These are phyloP conservation scores for Reutealis trisperma DNA, from an alignment of 345 rosid genomes.

Conservation along the genomic window DNA sequence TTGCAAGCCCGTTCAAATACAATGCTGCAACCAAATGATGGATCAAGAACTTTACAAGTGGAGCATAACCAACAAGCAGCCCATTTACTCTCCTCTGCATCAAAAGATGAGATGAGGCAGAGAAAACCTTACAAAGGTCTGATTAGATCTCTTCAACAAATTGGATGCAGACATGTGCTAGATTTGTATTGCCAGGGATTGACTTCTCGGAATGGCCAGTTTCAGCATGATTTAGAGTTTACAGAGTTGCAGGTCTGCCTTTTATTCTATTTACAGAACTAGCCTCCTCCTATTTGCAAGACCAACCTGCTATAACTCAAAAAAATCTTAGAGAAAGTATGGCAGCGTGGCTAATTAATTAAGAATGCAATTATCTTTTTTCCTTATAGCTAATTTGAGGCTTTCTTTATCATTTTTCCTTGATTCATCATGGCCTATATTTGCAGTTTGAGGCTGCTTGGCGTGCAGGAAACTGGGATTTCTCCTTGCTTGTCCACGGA, in stretches of 20 bases:
- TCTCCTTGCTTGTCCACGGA: slow-evolving; percentile 58
- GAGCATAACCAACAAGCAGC: slow-evolving; percentile 34
- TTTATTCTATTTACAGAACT: not conserved
- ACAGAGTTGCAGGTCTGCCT: slow-evolving; percentile 78
- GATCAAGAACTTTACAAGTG: slow-evolving; percentile 37
- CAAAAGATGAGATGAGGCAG: slow-evolving; percentile 46
- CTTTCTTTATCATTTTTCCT: slow-evolving; percentile 1
- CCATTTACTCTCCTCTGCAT: slow-evolving; percentile 35
- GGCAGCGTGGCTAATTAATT: not conserved
- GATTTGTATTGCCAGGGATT: slow-evolving; percentile 88
- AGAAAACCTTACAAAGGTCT: slow-evolving; percentile 85
- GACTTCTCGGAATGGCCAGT: slow-evolving; percentile 64
- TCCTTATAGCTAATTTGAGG: not conserved
- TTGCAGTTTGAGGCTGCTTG: slow-evolving; percentile 97
- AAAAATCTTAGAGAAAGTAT: not conserved
- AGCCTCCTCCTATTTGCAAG: not conserved
- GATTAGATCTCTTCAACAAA: slow-evolving; percentile 87
- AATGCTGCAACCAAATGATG: slow-evolving; percentile 35
- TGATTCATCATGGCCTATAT: slow-evolving; percentile 9
- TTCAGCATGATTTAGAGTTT: slow-evolving; percentile 76
- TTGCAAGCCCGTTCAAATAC: slow-evolving; percentile 76
- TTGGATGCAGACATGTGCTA: slow-evolving; percentile 84
- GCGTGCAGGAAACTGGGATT: slow-evolving; percentile 98
- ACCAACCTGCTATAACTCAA: not conserved
- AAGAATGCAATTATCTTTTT: not conserved